Base-by-base conservation (phyloP, 2,329 filamentous ascomycete species). In the Simplicillium sp. region DNA sequence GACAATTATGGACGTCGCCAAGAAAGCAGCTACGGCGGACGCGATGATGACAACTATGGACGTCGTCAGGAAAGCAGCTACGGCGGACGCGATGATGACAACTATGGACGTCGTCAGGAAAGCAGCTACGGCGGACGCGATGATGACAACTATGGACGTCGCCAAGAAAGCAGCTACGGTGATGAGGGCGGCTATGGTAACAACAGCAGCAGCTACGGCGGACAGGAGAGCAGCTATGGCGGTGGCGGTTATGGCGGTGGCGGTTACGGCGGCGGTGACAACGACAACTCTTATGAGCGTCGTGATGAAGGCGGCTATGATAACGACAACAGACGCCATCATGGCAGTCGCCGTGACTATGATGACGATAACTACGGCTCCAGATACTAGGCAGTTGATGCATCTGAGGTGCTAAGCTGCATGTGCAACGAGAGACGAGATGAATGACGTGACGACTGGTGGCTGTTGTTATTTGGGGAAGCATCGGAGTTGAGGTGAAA, bases 201-300 rank as follows among this genome's bases (percentile, higher is more conserved):
- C 9, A 28, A 43, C 17, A 25, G 41, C 36, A 38, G 29, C 17
- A 6, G 6, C 9, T 25, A 25, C 9, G 20, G 48, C 16, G 47
- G 49, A n/a, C 50, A 58, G 29, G 53, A 58, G 44, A 47, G 51
- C 12, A 49, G 50, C 16, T 50, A 50, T 33, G 53, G 51, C 7
- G 51, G 55, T 38, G 46, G 53, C 13, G 36, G 32, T n/a, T 25
- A 11, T 17, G 34, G 37, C 13, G 29, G 34, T 13, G 42, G 38
- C 13, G 36, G 39, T 2, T 11, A 36, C 31, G 5, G 15, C 11
- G 37, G 37, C 11, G 37, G 29, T 28, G 29, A 33, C 29, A 17
- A 42, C 12, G 36, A 34, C 6, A 31, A 41, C 7, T 36, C 38
- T 16, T 17, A 44, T 4, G 44, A 40, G 18, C 37, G 41, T 28